Conservation (phyloP, 306 rosid genomes). For the Lotus japonicus region DNA sequence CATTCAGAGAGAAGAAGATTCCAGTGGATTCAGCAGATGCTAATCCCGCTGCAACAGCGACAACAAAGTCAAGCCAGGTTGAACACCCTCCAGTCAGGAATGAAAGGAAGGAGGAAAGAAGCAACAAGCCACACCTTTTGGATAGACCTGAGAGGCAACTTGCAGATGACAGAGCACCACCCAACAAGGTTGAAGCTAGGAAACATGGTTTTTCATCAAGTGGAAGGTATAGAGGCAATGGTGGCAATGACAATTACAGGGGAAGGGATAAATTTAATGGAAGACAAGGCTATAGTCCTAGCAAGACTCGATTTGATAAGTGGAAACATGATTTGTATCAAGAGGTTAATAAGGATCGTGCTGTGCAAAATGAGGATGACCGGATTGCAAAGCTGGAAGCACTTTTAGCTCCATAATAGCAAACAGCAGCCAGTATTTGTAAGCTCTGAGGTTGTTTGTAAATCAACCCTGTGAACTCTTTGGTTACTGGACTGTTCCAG, state of each 20-base stretch:
- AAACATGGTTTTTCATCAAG: constrained; percentile 47
- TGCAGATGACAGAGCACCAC: constrained; percentile 29
- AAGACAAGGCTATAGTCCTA: constrained; percentile 36
- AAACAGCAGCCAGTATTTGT: neutral
- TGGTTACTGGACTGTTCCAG: neutral
- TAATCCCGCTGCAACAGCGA: constrained; percentile 28
- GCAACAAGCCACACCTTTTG: constrained; percentile 25
- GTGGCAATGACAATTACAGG: constrained; percentile 30
- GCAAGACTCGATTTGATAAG: constrained; percentile 45
- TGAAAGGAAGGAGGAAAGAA: constrained; percentile 45
- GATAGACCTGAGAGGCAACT: constrained; percentile 43
- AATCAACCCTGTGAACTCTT: neutral
- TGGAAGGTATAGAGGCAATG: constrained; percentile 32
- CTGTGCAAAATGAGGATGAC: constrained; percentile 69
- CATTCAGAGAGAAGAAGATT: constrained; percentile 66
- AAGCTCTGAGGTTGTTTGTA: neutral
- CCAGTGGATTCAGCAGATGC: constrained; percentile 33
- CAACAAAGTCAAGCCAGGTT: constrained; percentile 30
- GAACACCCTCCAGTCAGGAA: constrained; percentile 33
- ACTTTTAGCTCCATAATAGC: constrained; percentile 54
- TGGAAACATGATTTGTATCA: constrained; percentile 81
- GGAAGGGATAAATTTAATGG: constrained; percentile 51
- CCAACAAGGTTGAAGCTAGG: constrained; percentile 33
- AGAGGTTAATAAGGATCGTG: constrained; percentile 53
- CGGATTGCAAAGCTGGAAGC: constrained; percentile 75